phyloP scores from a whole-genome alignment of 176 grass and related monocot species.

The Urochloa ruziziensis region DNA sequence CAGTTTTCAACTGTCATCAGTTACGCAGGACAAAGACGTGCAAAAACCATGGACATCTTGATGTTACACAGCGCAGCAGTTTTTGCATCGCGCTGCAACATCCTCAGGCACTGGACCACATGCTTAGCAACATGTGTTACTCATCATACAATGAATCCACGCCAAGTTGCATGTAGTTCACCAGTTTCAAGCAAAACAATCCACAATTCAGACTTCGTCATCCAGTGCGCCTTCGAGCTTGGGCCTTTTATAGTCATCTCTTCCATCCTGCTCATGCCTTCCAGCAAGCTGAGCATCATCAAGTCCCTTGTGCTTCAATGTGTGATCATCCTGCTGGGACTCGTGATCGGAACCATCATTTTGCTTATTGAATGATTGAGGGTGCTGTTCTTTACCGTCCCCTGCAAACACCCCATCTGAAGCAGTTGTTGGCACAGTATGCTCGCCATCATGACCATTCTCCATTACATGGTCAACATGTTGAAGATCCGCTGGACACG shows the following conservation, averaged over 20 bases:
- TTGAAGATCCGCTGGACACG: conserved; percentile 15
- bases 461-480: conserved; percentile 26
- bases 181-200: neutral
- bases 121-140: neutral
- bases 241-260: conserved; percentile 14
- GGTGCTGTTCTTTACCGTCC: conserved; percentile 24
- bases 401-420: conserved; percentile 46
- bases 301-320: neutral
- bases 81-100: neutral
- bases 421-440: conserved; percentile 21
- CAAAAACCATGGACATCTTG: neutral
- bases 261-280: conserved; percentile 27
- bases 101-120: neutral
- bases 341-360: conserved; percentile 1
- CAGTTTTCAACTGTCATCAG: conserved; percentile 12
- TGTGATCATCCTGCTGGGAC: conserved; percentile 9
- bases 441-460: conserved; percentile 43
- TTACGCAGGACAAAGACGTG: neutral
- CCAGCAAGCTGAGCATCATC: conserved; percentile 11
- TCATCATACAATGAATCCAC: neutral
- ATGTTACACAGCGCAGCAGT: neutral
- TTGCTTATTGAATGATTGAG: conserved; percentile 32
- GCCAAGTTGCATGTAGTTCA: neutral
- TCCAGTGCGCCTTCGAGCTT: neutral
- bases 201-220: neutral